phyloP scores from a whole-genome alignment of 805 yeast genomes.

The Starmerella gropengiesseri region DNA sequence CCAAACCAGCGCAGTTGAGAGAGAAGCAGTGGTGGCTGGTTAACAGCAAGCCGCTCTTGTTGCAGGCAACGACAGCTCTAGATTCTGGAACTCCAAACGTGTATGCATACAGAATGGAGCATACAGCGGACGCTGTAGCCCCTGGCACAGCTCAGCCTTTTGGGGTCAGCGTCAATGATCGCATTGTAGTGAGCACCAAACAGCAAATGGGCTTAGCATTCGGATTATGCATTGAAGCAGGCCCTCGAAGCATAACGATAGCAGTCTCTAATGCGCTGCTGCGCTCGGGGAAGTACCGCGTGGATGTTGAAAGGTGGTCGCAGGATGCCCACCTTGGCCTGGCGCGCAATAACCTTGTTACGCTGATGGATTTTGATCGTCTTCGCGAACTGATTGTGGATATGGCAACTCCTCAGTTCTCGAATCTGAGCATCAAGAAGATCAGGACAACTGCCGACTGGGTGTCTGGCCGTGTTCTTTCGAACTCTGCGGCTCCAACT shows the following conservation, averaged over 20 bases:
- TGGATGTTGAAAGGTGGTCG: constrained; percentile 77
- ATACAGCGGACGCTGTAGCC: background rate
- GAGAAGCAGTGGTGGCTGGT: constrained; percentile 29
- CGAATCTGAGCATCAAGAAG: constrained; percentile 3
- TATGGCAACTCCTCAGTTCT: constrained; percentile 13
- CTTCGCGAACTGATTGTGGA: constrained; percentile 45
- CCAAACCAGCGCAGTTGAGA: constrained; percentile 43
- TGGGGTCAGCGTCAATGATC: constrained; percentile 1
- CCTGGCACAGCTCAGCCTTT: background rate
- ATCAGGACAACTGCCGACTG: constrained; percentile 15
- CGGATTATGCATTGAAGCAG: constrained; percentile 7
- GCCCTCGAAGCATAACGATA: background rate
- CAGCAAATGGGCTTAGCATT: constrained; percentile 20
- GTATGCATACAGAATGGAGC: background rate
- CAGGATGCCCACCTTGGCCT: constrained; percentile 61
- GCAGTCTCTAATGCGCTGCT: constrained; percentile 8
- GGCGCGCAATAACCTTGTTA: constrained; percentile 65
- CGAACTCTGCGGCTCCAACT: too few species aligned
- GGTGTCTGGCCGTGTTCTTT: constrained; percentile 14
- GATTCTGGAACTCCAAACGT: background rate
- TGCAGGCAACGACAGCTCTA: constrained; percentile 2
- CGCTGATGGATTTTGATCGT: constrained; percentile 43
- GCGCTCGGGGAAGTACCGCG: constrained; percentile 37
- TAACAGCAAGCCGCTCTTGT: background rate
- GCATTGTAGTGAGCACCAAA: constrained; percentile 16